phyloP scores from a whole-genome alignment of 108 stramenopile genomes.

The Cyclotella cryptica region DNA sequence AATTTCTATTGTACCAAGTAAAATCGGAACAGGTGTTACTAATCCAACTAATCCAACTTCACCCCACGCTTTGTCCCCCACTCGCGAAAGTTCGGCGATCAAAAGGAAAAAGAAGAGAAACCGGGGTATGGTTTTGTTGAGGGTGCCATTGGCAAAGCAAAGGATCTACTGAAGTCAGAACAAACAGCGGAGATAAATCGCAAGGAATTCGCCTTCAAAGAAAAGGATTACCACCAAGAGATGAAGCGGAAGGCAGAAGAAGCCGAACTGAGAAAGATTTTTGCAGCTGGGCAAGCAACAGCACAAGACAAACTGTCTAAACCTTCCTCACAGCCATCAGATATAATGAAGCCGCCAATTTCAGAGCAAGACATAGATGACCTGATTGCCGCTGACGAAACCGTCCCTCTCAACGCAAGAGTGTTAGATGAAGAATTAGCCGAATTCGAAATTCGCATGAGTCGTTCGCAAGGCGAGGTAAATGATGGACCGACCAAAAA shows the following conservation, averaged over 20 bases:
- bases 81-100: constrained; percentile 61
- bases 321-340: constrained; percentile 22
- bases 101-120: constrained; percentile 67
- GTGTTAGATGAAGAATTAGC: constrained; percentile 81
- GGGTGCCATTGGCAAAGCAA: constrained; percentile 85
- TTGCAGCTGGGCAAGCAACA: constrained; percentile 72
- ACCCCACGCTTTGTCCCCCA: not conserved
- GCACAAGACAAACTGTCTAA: constrained; percentile 61
- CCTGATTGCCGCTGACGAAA: constrained; percentile 73
- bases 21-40: not conserved
- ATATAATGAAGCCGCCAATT: constrained; percentile 21
- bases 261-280: constrained; percentile 76
- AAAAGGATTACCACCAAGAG: constrained; percentile 17
- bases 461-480: constrained; percentile 66
- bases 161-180: constrained; percentile 63
- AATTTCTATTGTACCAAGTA: not conserved
- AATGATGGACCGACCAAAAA: constrained; percentile 60
- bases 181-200: constrained; percentile 27
- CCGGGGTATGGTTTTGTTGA: constrained; percentile 77
- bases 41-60: not conserved
- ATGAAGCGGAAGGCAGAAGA: constrained; percentile 48
- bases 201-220: constrained; percentile 26
- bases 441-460: constrained; percentile 77
- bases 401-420: constrained; percentile 74
- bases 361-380: constrained; percentile 67